phyloP scores from a whole-genome alignment of 2,329 filamentous ascomycete species.

The Epichloe typhina region DNA sequence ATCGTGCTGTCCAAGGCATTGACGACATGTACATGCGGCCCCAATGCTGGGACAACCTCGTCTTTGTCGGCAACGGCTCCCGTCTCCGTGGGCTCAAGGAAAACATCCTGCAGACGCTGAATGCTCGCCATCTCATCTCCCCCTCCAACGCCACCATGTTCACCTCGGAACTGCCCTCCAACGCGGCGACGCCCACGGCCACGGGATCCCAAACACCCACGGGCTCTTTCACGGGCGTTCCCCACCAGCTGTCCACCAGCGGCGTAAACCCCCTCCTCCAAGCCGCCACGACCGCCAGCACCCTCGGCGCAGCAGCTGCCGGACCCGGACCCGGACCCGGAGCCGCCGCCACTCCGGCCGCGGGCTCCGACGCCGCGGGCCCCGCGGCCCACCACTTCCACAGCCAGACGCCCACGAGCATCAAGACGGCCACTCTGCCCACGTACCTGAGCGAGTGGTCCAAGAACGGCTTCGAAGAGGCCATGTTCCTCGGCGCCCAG shows the following conservation, averaged over 20 bases:
- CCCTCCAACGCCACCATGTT: slow-evolving; percentile 92
- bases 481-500: slow-evolving; percentile 75
- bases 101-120: slow-evolving; percentile 68
- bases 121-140: slow-evolving; percentile 80
- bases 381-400: slow-evolving; percentile 39
- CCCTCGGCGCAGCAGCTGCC: slow-evolving; percentile 31
- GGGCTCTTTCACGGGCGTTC: slow-evolving; percentile 39
- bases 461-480: slow-evolving; percentile 66
- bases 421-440: slow-evolving; percentile 65
- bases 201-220: slow-evolving; percentile 89
- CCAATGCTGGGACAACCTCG: slow-evolving; percentile 80
- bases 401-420: slow-evolving; percentile 65
- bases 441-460: slow-evolving; percentile 89
- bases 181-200: slow-evolving; percentile 78
- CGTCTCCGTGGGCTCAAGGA: slow-evolving; percentile 70
- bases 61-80: slow-evolving; percentile 81
- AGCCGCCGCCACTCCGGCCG: slow-evolving; percentile 23
- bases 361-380: slow-evolving; percentile 27
- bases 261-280: slow-evolving; percentile 83
- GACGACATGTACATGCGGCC: slow-evolving; percentile 75
- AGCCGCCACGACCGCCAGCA: slow-evolving; percentile 69
- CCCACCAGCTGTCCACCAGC: slow-evolving; percentile 40
- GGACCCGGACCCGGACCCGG: slow-evolving; percentile 21
- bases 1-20: slow-evolving; percentile 69
- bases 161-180: slow-evolving; percentile 89